A percentile compares a stretch with the other conserved stretches of the same genome.
phyloP scores from a whole-genome alignment of 1,139 yeast genomes.

The Wickerhamiella pararugosa region DNA sequence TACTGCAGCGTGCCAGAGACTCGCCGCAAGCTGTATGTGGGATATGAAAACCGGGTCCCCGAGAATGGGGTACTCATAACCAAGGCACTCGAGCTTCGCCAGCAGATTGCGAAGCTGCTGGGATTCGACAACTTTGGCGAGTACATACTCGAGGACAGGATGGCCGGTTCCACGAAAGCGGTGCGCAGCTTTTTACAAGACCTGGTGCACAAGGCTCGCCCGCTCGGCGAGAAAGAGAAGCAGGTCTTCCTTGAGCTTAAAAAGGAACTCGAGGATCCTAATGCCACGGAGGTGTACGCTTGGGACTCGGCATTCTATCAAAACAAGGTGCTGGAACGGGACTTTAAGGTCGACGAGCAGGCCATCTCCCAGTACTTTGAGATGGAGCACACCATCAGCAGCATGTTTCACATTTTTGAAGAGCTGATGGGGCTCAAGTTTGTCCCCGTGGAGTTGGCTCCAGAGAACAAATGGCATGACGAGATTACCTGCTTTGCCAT shows the following conservation, averaged over 20 bases:
- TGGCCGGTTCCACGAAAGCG: constrained; percentile 54
- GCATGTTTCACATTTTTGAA: constrained; percentile 60
- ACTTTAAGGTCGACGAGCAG: constrained; percentile 56
- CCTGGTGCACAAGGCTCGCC: constrained; percentile 40
- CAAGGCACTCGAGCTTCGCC: constrained; percentile 46
- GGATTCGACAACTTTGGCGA: constrained; percentile 58
- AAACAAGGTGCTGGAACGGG: constrained; percentile 46
- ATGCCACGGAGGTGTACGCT: constrained; percentile 35
- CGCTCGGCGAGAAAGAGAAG: constrained; percentile 44
- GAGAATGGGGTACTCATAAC: constrained; percentile 46
- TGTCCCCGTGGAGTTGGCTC: constrained; percentile 31
- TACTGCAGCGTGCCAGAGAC: constrained; percentile 50
- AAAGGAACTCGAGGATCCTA: constrained; percentile 34
- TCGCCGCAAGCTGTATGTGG: constrained; percentile 48
- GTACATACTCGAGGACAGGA: constrained; percentile 55
- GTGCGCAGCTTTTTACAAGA: constrained; percentile 50
- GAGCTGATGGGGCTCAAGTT: constrained; percentile 53
- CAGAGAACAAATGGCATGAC: constrained; percentile 46
- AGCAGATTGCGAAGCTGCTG: constrained; percentile 42
- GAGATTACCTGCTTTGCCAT: constrained; percentile 67
- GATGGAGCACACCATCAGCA: constrained; percentile 44
- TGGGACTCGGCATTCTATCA: constrained; percentile 67
- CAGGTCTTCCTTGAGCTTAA: constrained; percentile 37
- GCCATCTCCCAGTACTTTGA: constrained; percentile 71
- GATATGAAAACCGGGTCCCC: constrained; percentile 46